Percentiles rank a stretch among this genome's conserved stretches.
Evolutionary conservation across 1,139 yeast genomes (phyloP).

Genomic region (Debaryomyces sp.): DNA sequence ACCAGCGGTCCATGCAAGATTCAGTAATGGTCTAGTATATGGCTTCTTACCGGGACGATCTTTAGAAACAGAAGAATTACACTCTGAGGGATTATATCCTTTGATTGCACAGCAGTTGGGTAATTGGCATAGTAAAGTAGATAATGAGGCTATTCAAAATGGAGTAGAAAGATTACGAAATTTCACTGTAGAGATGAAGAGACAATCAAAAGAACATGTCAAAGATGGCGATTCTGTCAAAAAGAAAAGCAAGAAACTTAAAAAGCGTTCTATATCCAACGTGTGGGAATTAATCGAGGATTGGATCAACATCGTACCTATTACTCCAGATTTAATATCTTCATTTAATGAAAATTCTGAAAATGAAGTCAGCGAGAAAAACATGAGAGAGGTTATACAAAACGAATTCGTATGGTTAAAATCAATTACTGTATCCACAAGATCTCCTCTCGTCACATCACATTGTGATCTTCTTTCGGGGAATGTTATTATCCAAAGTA

Average conservation of each 20-base stretch:
- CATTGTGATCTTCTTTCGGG: constrained; percentile 79
- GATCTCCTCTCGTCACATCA: constrained; percentile 61
- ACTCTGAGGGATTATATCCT: constrained; percentile 49
- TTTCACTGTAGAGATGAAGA: constrained; percentile 28
- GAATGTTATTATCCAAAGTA: constrained; percentile 63
- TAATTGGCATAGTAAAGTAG: constrained; percentile 63
- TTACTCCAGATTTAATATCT: constrained; percentile 42
- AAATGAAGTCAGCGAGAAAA: constrained; percentile 24
- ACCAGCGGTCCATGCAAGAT: constrained; percentile 68
- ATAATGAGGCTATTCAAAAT: constrained; percentile 49
- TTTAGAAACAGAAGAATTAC: constrained; percentile 57
- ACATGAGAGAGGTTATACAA: constrained; percentile 41
- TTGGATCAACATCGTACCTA: constrained; percentile 67
- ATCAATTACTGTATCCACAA: constrained; percentile 34
- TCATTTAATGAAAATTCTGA: constrained; percentile 42
- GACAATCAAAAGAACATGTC: constrained; percentile 10
- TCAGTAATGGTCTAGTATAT: constrained; percentile 74
- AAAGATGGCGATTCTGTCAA: constrained; percentile 13
- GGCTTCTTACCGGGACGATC: constrained; percentile 72
- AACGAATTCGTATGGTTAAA: constrained; percentile 61
- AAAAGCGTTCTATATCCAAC: constrained; percentile 41
- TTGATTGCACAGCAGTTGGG: constrained; percentile 71
- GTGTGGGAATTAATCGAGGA: constrained; percentile 63
- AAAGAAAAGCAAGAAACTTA: constrained; percentile 19
- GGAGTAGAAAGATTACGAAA: constrained; percentile 51